Percentiles rank a stretch among this genome's conserved stretches.
Evolutionary conservation across 2,329 filamentous ascomycete species (phyloP).

Genomic region (Fusarium austroafricanum): DNA sequence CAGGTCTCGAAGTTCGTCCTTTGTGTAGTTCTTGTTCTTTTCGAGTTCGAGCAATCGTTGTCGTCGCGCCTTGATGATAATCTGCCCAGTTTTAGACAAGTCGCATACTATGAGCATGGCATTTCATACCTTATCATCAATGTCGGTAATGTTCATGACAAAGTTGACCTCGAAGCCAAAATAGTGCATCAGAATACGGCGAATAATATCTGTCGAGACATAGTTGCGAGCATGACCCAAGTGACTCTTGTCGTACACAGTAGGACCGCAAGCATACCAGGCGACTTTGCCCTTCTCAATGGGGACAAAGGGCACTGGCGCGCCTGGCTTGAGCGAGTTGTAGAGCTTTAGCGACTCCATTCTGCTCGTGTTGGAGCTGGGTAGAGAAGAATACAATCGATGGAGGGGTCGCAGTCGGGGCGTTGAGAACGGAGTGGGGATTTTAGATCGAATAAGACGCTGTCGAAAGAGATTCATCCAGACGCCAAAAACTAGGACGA

Average conservation of each 20-base stretch:
- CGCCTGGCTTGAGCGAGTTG: constrained; percentile 80
- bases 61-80: constrained; percentile 74
- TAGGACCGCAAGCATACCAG: constrained; percentile 93
- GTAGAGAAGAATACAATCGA: constrained; percentile 51
- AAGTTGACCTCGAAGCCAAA: constrained; percentile 86
- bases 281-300: constrained; percentile 77
- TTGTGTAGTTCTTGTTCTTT: constrained; percentile 72
- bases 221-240: constrained; percentile 89
- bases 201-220: constrained; percentile 88
- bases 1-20: constrained; percentile 60
- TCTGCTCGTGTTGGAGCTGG: constrained; percentile 41
- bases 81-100: constrained; percentile 53
- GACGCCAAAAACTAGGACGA: constrained; percentile 31
- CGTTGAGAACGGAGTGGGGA: constrained; percentile 46
- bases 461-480: constrained; percentile 54
- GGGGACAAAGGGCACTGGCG: constrained; percentile 79
- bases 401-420: constrained; percentile 39
- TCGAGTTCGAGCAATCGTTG: constrained; percentile 84
- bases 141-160: constrained; percentile 93
- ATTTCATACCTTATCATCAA: constrained; percentile 74
- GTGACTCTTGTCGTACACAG: constrained; percentile 85
- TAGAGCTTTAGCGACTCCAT: constrained; percentile 76
- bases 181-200: constrained; percentile 84
- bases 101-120: background rate
- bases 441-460: constrained; percentile 43